A percentile compares a stretch with the other conserved stretches of the same genome.
phyloP scores from a whole-genome alignment of 345 rosid species.

The Nasturtium officinale region DNA sequence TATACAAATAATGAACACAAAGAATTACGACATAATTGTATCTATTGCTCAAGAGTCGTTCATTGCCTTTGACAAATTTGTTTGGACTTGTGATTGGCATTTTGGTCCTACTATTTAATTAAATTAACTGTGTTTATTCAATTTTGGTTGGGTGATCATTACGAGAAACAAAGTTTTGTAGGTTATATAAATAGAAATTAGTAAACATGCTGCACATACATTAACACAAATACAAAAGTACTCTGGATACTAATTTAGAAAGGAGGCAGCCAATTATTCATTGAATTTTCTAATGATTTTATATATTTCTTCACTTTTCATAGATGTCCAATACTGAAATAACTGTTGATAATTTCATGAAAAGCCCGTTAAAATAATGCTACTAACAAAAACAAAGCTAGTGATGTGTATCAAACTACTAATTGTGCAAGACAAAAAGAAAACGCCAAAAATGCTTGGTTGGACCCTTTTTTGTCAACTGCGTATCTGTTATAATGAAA shows the following conservation, averaged over 20 bases:
- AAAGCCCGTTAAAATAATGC: constrained; percentile 32
- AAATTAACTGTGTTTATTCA: background rate
- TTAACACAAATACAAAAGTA: background rate
- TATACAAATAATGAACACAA: background rate
- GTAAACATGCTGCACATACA: background rate
- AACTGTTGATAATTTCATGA: constrained; percentile 21
- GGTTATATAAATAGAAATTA: background rate
- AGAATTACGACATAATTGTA: constrained; percentile 22
- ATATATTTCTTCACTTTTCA: background rate
- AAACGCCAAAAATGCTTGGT: constrained; percentile 45
- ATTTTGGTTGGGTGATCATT: constrained; percentile 6
- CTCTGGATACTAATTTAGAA: background rate
- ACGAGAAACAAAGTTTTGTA: background rate
- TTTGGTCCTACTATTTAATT: constrained; percentile 1
- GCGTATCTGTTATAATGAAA: constrained; percentile 18
- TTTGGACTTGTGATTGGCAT: constrained; percentile 23
- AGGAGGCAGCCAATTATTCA: background rate
- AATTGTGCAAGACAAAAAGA: constrained; percentile 35
- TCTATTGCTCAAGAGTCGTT: constrained; percentile 21
- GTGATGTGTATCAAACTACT: constrained; percentile 22
- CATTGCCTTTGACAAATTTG: constrained; percentile 22
- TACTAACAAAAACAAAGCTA: constrained; percentile 14
- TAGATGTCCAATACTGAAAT: background rate
- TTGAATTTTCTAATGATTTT: background rate
- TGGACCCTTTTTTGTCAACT: constrained; percentile 41